A percentile compares a stretch with the other conserved stretches of the same genome.
Conservation (phyloP, 352 stramenopile genomes). For the Phytophthora sp. region DNA sequence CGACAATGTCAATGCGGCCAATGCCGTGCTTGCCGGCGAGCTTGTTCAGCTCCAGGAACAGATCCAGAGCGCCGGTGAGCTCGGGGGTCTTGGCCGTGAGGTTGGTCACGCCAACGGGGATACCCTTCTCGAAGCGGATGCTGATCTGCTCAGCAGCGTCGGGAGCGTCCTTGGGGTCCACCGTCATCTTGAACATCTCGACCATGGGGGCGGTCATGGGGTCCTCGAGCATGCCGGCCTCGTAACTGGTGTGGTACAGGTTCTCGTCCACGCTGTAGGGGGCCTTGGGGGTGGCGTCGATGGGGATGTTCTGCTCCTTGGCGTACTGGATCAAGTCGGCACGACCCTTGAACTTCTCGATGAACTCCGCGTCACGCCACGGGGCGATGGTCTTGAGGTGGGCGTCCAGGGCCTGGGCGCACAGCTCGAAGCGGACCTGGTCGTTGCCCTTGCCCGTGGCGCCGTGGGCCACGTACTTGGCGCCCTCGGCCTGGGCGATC, state of each 20-base stretch:
- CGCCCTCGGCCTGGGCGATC: slow-evolving; percentile 91
- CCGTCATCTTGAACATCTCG: slow-evolving; percentile 99
- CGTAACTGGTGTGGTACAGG: slow-evolving; percentile 98
- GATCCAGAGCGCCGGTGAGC: slow-evolving; percentile 93
- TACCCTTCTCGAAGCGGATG: slow-evolving; percentile 96
- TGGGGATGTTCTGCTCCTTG: slow-evolving; percentile 96
- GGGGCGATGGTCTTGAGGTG: slow-evolving; percentile 96
- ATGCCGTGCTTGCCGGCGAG: slow-evolving; percentile 97
- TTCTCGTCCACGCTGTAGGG: slow-evolving; percentile 99
- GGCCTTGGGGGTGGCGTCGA: slow-evolving; percentile 96
- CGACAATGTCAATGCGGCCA: slow-evolving; percentile 98
- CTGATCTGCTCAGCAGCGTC: slow-evolving; percentile 90
- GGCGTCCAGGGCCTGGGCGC: slow-evolving; percentile 95
- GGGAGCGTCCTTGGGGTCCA: slow-evolving; percentile 94
- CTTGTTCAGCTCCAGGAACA: slow-evolving; percentile 98
- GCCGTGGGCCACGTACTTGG: slow-evolving; percentile 95
- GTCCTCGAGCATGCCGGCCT: slow-evolving; percentile 96
- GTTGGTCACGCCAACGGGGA: slow-evolving; percentile 95
- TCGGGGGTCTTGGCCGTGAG: slow-evolving; percentile 79
- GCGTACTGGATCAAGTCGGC: slow-evolving; percentile 97
- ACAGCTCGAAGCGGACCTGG: slow-evolving; percentile 99
- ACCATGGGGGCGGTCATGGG: slow-evolving; percentile 92
- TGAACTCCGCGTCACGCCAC: slow-evolving; percentile 98
- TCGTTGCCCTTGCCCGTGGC: slow-evolving; percentile 99
- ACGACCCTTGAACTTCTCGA: slow-evolving; percentile 98